These are phyloP conservation scores for Alloteropsis semialata DNA, from an alignment of 176 grass and related monocot genomes.

Conservation along the genomic window DNA sequence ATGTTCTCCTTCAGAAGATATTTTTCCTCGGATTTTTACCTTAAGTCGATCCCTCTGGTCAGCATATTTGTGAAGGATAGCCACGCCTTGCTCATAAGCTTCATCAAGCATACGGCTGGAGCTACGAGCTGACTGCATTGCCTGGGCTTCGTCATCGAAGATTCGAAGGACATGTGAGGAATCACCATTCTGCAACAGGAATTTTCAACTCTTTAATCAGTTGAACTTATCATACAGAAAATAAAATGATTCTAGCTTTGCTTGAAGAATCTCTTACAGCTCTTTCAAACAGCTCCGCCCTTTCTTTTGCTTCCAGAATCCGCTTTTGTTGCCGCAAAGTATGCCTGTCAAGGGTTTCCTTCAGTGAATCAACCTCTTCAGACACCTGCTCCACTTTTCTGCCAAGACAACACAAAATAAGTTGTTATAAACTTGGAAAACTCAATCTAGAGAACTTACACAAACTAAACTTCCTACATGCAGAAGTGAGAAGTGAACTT, in stretches of 20 bases:
- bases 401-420: conserved; percentile 28
- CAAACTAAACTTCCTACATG: background rate
- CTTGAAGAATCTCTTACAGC: conserved; percentile 53
- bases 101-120: conserved; percentile 84
- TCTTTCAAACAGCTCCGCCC: conserved; percentile 75
- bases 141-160: conserved; percentile 90
- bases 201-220: conserved; percentile 6
- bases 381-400: conserved; percentile 92
- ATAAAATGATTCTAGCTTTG: conserved; percentile 2
- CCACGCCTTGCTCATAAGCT: conserved; percentile 74
- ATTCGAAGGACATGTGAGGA: conserved; percentile 85
- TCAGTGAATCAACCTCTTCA: conserved; percentile 86
- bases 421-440: conserved; percentile 30
- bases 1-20: background rate
- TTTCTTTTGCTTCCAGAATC: conserved; percentile 85
- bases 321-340: conserved; percentile 71
- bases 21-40: conserved; percentile 50
- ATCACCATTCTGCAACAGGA: conserved; percentile 69
- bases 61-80: conserved; percentile 85
- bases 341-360: conserved; percentile 70
- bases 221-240: conserved; percentile 1
- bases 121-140: conserved; percentile 82
- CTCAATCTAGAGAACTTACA: background rate
- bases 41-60: conserved; percentile 92
- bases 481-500: background rate